phyloP scores from a whole-genome alignment of 176 grass and related monocot species.

The Themeda triandra region DNA sequence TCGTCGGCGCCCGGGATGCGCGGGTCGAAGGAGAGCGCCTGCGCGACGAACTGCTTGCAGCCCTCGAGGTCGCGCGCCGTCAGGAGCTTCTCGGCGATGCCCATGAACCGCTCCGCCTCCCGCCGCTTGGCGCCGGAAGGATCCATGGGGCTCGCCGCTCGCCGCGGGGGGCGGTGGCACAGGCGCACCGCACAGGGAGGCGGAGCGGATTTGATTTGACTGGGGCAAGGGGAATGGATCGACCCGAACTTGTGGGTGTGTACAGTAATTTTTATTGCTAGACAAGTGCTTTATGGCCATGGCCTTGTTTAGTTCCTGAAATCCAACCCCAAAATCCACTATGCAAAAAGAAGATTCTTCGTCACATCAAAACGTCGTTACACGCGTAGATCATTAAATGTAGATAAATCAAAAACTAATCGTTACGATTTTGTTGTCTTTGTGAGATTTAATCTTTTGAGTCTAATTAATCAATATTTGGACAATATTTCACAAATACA shows the following conservation, averaged over 20 bases:
- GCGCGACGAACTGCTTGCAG: slow-evolving; percentile 13
- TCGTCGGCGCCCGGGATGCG: slow-evolving; percentile 49
- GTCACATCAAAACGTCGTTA: too few relatives aligned
- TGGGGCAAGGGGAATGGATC: neutral
- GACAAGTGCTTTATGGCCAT: neutral
- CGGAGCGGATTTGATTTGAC: slow-evolving; percentile 23
- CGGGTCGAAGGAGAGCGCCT: slow-evolving; percentile 32
- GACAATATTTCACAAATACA: too few relatives aligned
- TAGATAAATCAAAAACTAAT: too few relatives aligned
- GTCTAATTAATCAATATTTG: too few relatives aligned
- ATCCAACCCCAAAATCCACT: too few relatives aligned
- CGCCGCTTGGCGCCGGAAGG: neutral
- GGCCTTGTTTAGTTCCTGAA: too few relatives aligned
- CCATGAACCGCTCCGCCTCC: slow-evolving; percentile 16
- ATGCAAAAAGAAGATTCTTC: too few relatives aligned
- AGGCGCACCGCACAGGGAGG: neutral
- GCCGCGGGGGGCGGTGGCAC: too few relatives aligned
- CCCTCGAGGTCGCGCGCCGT: slow-evolving; percentile 25
- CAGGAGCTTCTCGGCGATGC: slow-evolving; percentile 22
- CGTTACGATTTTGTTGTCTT: too few relatives aligned
- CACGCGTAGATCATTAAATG: too few relatives aligned
- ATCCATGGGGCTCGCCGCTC: slow-evolving; percentile 8
- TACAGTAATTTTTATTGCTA: neutral
- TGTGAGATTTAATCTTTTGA: too few relatives aligned
- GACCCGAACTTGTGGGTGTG: neutral